Evolutionary conservation across 176 grass and related monocot species (phyloP), one percentile per base, ranked within the genome.

Genomic region (Cenchrus fungigraminus): DNA sequence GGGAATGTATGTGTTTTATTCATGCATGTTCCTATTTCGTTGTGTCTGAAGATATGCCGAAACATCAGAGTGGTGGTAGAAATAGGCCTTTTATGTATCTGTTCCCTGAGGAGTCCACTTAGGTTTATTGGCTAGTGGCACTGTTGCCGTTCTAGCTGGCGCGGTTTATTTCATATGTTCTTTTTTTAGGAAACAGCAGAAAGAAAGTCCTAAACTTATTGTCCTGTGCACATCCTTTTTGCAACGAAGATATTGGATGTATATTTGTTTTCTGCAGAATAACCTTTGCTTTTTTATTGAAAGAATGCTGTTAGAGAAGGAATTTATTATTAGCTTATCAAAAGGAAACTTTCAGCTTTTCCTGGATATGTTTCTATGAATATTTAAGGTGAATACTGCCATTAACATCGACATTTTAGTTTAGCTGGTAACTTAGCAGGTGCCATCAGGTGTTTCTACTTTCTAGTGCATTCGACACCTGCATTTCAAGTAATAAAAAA

Each of bases 261-360:
- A 47, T 52, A 34, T 20, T 53, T 12, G 66, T 56, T 80, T 80
- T 17, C 42, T 5, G 3, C 50, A 25, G 17, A 74, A n/a, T 51
- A n/a, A 74, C 19, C 40, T 62, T 31, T 71, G n/a, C 6, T 42
- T 29, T 67, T 46, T 68, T 6, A 60, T 79, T 31, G 1, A 59
- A 44, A 69, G 25, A 67, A 79, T 78, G 37, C 32, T 68, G 20
- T 43, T 67, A 89, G 29, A 53, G 54, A 87, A 15, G 12, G 5
- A 73, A 55, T 60, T 44, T 46, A 47, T 74, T 12, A 34, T 46
- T 63, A 74, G 15, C 25, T 84, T 43, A 52, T 63, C 14, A 8
- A 46, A 80, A 57, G 15, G 7, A 59, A 60, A 4, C 11, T 20
- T 51, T 4, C 14, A 52, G 2, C 46, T 49, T 69, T 85, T 64